Conservation (phyloP, 768 basidiomycete genomes). For the Trametes sanguinea region DNA sequence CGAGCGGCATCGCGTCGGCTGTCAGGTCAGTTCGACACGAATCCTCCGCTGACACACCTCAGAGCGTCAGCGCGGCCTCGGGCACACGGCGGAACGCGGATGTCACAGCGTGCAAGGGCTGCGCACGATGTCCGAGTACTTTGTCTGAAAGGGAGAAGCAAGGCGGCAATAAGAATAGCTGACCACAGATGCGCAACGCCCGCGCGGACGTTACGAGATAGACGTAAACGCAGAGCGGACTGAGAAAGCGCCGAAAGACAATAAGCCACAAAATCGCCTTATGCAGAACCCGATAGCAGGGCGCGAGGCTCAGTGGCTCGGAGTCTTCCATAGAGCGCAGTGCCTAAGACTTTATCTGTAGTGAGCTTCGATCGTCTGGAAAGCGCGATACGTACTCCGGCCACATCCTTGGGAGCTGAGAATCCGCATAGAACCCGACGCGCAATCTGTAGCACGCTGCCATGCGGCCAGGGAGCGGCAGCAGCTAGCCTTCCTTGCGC, state of each 20-base stretch:
- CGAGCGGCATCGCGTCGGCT: background rate
- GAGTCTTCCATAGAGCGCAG: background rate
- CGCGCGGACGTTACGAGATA: background rate
- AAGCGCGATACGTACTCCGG: background rate
- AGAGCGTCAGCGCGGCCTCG: background rate
- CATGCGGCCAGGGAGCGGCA: too few species aligned
- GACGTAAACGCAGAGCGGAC: background rate
- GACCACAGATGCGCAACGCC: background rate
- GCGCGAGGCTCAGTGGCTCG: background rate
- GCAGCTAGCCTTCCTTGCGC: too few species aligned
- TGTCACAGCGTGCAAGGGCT: background rate
- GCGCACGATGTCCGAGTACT: background rate
- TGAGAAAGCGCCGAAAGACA: background rate
- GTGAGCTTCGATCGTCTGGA: background rate
- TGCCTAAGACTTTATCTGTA: too few species aligned
- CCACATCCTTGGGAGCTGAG: too few species aligned
- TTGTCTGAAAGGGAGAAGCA: too few species aligned
- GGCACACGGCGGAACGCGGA: background rate
- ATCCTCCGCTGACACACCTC: background rate
- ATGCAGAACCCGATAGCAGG: background rate
- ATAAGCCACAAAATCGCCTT: slow-evolving; percentile 3
- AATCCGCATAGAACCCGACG: too few species aligned
- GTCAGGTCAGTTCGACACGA: too few species aligned
- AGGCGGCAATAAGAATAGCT: background rate
- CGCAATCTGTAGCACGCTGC: too few species aligned